A percentile compares a stretch with the other conserved stretches of the same genome.
Evolutionary conservation across 176 grass and related monocot genomes (phyloP).

Genomic region (Aegilops tauschii): DNA sequence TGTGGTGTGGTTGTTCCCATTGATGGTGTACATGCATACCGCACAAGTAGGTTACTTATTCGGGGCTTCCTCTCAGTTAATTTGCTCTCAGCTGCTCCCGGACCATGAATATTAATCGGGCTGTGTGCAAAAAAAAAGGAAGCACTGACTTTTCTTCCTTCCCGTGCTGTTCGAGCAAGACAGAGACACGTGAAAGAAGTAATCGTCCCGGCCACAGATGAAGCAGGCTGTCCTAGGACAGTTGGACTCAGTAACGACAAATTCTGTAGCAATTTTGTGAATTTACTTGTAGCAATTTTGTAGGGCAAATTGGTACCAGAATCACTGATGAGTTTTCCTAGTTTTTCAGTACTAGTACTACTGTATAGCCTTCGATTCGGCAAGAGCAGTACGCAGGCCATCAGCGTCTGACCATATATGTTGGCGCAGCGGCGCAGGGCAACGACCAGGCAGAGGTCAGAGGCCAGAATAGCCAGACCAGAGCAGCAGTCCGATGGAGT

Average conservation of each 20-base stretch:
- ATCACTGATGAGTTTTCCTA: too few relatives aligned
- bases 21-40: too few relatives aligned
- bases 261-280: too few relatives aligned
- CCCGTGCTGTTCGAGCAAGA: neutral
- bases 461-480: neutral
- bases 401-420: neutral
- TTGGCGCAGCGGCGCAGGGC: neutral
- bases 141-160: neutral
- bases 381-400: neutral
- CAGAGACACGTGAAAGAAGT: neutral
- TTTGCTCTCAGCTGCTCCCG: neutral
- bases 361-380: neutral
- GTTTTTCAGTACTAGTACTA: too few relatives aligned
- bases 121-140: neutral
- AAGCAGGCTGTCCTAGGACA: neutral
- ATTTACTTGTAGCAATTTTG: too few relatives aligned
- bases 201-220: neutral
- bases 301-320: too few relatives aligned
- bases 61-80: too few relatives aligned
- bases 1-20: too few relatives aligned
- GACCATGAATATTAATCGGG: neutral
- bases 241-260: neutral
- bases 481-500: neutral
- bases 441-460: neutral
- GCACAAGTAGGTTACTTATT: too few relatives aligned